Evolutionary conservation across 2,329 filamentous ascomycete species (phyloP).

Genomic region (Ophiocordyceps sinensis): DNA sequence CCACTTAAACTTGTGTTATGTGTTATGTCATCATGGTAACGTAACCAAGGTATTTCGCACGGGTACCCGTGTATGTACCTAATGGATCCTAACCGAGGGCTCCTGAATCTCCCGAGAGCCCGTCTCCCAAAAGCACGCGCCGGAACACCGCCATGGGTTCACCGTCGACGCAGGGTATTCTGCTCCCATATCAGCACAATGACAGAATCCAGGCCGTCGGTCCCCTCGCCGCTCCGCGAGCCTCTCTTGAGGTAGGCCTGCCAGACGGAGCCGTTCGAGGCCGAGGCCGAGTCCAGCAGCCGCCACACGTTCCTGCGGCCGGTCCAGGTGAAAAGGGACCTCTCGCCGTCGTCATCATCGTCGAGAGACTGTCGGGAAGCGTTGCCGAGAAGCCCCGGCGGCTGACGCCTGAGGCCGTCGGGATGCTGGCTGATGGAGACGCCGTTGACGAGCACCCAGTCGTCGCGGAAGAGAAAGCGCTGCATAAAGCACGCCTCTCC

Average conservation of each 20-base stretch:
- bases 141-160: neutral
- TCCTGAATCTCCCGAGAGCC: neutral
- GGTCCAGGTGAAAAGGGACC: slow-evolving; percentile 17
- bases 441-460: slow-evolving; percentile 33
- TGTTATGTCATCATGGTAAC: no score
- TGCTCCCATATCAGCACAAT: slow-evolving; percentile 26
- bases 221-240: slow-evolving; percentile 7
- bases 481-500: slow-evolving; percentile 33
- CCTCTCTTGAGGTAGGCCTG: slow-evolving; percentile 29
- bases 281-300: slow-evolving; percentile 23
- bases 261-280: slow-evolving; percentile 24
- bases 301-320: slow-evolving; percentile 24
- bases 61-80: no score
- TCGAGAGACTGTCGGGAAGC: neutral
- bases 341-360: neutral
- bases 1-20: no score
- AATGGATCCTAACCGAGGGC: no score
- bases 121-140: neutral
- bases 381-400: neutral
- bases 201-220: slow-evolving; percentile 20
- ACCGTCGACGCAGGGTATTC: neutral
- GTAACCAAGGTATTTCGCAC: no score
- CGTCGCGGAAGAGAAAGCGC: slow-evolving; percentile 28
- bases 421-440: slow-evolving; percentile 28
- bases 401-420: slow-evolving; percentile 13